Evolutionary conservation across 805 yeast genomes (phyloP).

Genomic region (Metschnikowia lachancei): DNA sequence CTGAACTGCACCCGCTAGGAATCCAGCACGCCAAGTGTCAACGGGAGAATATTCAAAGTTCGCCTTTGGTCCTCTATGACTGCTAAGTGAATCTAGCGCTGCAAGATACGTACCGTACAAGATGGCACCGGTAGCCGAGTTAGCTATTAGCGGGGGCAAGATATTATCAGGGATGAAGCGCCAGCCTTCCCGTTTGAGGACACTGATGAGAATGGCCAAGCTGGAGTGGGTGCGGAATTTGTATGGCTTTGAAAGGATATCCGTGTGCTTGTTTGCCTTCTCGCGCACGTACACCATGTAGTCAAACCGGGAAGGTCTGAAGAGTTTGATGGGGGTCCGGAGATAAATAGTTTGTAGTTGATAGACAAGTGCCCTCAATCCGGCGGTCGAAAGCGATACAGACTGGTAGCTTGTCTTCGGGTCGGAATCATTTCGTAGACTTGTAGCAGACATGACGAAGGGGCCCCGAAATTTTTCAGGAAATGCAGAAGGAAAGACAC

Average conservation of each 20-base stretch:
- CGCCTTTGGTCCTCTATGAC: constrained; percentile 11
- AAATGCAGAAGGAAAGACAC: neutral
- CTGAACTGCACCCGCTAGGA: constrained; percentile 81
- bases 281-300: constrained; percentile 69
- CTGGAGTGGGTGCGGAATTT: constrained; percentile 70
- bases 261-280: constrained; percentile 44
- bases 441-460: constrained; percentile 3
- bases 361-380: constrained; percentile 76
- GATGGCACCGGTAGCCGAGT: constrained; percentile 84
- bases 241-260: constrained; percentile 48
- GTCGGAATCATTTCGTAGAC: constrained; percentile 17
- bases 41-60: constrained; percentile 23
- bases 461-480: neutral
- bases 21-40: constrained; percentile 78
- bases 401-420: constrained; percentile 35
- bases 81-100: constrained; percentile 37
- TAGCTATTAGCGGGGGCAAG: constrained; percentile 83
- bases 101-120: constrained; percentile 79
- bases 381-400: constrained; percentile 81
- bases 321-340: constrained; percentile 79
- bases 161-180: constrained; percentile 78
- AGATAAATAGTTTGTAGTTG: constrained; percentile 77
- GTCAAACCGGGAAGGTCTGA: constrained; percentile 88
- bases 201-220: constrained; percentile 67
- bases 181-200: constrained; percentile 81